Evolutionary conservation across 2,329 filamentous ascomycete species (phyloP).

Genomic region (Nannizzia gypsea): DNA sequence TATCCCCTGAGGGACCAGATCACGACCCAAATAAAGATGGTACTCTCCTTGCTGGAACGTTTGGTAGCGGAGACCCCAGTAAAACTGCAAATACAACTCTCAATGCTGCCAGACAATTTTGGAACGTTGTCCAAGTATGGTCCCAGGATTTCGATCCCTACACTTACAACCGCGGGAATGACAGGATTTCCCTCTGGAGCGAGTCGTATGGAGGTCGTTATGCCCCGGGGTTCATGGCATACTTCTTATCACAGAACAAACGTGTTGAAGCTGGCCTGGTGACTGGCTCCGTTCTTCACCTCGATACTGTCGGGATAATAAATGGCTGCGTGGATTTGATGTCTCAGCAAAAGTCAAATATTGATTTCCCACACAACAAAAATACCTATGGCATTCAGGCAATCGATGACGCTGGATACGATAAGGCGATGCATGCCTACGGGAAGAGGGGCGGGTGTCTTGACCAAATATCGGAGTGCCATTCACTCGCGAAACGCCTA

Average conservation of each 20-base stretch:
- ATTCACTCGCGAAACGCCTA: conserved; percentile 32
- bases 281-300: conserved; percentile 29
- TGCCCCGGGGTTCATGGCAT: conserved; percentile 30
- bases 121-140: conserved; percentile 51
- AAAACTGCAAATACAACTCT: conserved; percentile 39
- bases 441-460: conserved; percentile 42
- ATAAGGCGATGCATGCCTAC: conserved; percentile 37
- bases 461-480: conserved; percentile 44
- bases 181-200: conserved; percentile 38
- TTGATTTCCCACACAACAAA: conserved; percentile 41
- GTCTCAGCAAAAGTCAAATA: conserved; percentile 39
- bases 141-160: conserved; percentile 46
- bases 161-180: conserved; percentile 28
- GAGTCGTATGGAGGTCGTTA: conserved; percentile 38
- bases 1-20: background rate
- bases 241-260: conserved; percentile 33
- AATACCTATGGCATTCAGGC: conserved; percentile 45
- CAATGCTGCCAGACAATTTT: conserved; percentile 43
- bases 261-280: conserved; percentile 23
- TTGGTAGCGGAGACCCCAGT: background rate
- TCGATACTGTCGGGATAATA: conserved; percentile 46
- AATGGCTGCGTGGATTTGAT: conserved; percentile 53
- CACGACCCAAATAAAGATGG: background rate
- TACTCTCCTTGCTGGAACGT: background rate
- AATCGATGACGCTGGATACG: conserved; percentile 33